Evolutionary conservation across 2,329 filamentous ascomycete species (phyloP).

Genomic region (Neoarthrinium moseri): DNA sequence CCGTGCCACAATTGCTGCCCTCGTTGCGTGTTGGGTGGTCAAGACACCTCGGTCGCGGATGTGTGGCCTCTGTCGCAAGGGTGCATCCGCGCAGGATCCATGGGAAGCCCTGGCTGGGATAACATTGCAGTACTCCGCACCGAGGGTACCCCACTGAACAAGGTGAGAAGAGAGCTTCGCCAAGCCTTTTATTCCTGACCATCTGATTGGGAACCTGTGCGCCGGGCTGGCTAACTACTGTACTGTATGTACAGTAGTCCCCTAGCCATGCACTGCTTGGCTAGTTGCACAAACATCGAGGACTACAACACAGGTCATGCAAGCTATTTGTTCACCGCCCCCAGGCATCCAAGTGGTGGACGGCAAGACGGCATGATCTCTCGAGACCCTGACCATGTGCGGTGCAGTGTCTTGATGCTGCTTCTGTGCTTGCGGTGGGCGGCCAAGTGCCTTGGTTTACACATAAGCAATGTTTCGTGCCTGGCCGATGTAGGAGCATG

Average conservation of each 20-base stretch:
- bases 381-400: not conserved
- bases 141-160: not conserved
- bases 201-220: slow-evolving; percentile 7
- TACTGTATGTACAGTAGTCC: not conserved
- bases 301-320: not conserved
- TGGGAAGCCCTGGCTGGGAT: not conserved
- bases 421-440: too few relatives aligned
- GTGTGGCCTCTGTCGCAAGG: too few relatives aligned
- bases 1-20: too few relatives aligned
- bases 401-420: too few relatives aligned
- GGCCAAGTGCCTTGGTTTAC: too few relatives aligned
- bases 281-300: not conserved
- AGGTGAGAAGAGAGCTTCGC: too few relatives aligned
- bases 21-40: too few relatives aligned
- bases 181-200: not conserved
- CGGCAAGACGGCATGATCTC: not conserved
- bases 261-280: slow-evolving; percentile 1
- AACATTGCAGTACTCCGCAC: not conserved
- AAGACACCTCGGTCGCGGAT: too few relatives aligned
- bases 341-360: not conserved
- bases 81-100: too few relatives aligned
- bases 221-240: slow-evolving; percentile 6
- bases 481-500: too few relatives aligned
- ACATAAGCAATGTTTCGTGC: too few relatives aligned
- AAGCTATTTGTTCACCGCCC: slow-evolving; percentile 7